phyloP scores from a whole-genome alignment of 2,329 filamentous ascomycete genomes.

The Colletotrichum karsti region DNA sequence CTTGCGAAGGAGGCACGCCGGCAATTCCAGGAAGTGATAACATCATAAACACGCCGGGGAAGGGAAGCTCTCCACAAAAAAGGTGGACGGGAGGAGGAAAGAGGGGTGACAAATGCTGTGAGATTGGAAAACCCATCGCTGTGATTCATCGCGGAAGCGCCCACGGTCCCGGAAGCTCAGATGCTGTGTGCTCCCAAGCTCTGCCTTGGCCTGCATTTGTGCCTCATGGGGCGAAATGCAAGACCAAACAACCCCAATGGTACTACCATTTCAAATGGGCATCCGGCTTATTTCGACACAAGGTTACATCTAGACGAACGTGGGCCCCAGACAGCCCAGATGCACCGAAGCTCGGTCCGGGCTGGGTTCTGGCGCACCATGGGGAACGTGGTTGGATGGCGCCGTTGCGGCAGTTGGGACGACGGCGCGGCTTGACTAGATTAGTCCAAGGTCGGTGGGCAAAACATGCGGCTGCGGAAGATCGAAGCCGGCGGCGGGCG shows the following conservation, averaged over 20 bases:
- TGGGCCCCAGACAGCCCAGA: background rate
- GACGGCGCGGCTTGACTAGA: background rate
- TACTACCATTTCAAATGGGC: background rate
- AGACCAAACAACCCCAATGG: background rate
- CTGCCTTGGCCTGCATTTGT: constrained; percentile 23
- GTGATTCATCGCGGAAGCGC: constrained; percentile 17
- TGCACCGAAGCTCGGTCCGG: background rate
- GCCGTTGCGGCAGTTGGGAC: constrained; percentile 11
- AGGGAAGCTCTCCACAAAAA: background rate
- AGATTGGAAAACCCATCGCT: constrained; percentile 1
- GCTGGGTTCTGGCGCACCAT: background rate
- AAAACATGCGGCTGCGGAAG: constrained; percentile 10
- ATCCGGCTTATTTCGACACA: background rate
- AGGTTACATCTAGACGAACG: constrained; percentile 17
- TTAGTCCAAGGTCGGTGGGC: background rate
- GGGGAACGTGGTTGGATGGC: constrained; percentile 11
- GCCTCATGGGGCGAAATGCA: constrained; percentile 5
- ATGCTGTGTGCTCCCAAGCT: constrained; percentile 6
- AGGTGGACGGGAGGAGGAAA: background rate
- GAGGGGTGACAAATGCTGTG: background rate
- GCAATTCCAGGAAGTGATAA: background rate
- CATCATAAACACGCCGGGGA: constrained; percentile 9
- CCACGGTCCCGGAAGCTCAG: constrained; percentile 5
- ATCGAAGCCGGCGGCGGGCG: background rate
- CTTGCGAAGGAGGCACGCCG: background rate